Percentiles rank a stretch among this genome's conserved stretches.
phyloP scores from a whole-genome alignment of 768 basidiomycete genomes.

The Mycena polygramma region DNA sequence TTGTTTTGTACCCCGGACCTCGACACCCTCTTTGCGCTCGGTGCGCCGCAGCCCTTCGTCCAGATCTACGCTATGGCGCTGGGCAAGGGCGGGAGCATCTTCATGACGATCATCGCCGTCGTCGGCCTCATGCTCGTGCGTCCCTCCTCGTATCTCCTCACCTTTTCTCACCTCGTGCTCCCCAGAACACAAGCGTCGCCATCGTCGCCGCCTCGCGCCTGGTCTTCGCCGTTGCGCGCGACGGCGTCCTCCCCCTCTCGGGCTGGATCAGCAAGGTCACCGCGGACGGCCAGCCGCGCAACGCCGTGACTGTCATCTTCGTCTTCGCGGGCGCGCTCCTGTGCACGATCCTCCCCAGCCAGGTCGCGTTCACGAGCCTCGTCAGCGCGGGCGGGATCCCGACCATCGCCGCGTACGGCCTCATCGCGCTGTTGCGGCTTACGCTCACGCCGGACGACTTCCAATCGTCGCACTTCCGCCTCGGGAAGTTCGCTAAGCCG shows the following conservation, averaged over 20 bases:
- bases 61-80: conserved; percentile 88
- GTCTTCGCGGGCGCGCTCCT: conserved; percentile 79
- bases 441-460: conserved; percentile 83
- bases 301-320: conserved; percentile 92
- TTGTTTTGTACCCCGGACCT: conserved; percentile 88
- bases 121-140: conserved; percentile 86
- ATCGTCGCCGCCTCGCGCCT: conserved; percentile 93
- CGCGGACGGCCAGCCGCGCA: conserved; percentile 76
- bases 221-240: conserved; percentile 93
- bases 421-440: conserved; percentile 84
- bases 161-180: neutral
- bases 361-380: conserved; percentile 92
- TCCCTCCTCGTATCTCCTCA: conserved; percentile 14
- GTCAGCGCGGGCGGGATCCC: conserved; percentile 89
- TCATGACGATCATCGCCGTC: conserved; percentile 90
- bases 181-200: conserved; percentile 89
- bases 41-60: conserved; percentile 93
- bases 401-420: conserved; percentile 88
- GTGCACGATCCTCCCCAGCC: conserved; percentile 89
- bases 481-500: conserved; percentile 74
- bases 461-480: conserved; percentile 76
- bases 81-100: conserved; percentile 81
- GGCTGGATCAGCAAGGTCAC: conserved; percentile 87
- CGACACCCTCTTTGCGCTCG: conserved; percentile 77
- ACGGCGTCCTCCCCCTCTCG: conserved; percentile 89